These are phyloP conservation scores for Penicillium frequentans DNA, from an alignment of 2,329 filamentous ascomycete species.

Conservation along the genomic window DNA sequence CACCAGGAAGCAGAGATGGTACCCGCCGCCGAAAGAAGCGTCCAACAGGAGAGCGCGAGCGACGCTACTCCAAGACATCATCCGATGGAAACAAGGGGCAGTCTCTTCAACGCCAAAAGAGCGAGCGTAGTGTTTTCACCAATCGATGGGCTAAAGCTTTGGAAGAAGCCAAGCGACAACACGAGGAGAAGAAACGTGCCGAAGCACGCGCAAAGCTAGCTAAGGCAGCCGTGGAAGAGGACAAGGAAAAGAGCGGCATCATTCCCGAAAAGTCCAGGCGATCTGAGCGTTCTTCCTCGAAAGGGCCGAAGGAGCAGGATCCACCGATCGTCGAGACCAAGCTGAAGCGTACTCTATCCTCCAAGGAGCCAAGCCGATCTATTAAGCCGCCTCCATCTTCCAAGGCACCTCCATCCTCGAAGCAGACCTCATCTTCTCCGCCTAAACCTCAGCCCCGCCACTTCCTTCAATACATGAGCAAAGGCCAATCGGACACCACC, in stretches of 20 bases:
- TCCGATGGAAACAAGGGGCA: constrained; percentile 32
- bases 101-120: constrained; percentile 34
- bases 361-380: background rate
- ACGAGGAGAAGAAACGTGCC: constrained; percentile 33
- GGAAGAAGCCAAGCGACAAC: constrained; percentile 36
- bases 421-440: constrained; percentile 19
- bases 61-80: constrained; percentile 38
- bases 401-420: constrained; percentile 31
- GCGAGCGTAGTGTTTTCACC: constrained; percentile 32
- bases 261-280: constrained; percentile 16
- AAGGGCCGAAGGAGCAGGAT: constrained; percentile 10
- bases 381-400: constrained; percentile 28
- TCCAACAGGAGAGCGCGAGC: constrained; percentile 32
- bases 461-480: constrained; percentile 39
- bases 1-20: background rate
- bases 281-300: constrained; percentile 17
- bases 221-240: constrained; percentile 19
- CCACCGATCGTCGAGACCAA: constrained; percentile 11
- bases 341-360: constrained; percentile 14
- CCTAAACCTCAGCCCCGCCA: constrained; percentile 23
- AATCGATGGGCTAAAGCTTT: constrained; percentile 36
- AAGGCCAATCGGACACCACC: constrained; percentile 42
- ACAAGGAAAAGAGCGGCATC: constrained; percentile 23
- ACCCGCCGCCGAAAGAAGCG: constrained; percentile 33
- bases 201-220: constrained; percentile 19